These are phyloP conservation scores for Salpingoeca rosetta DNA, from an alignment of 78 protist genomes.

Conservation along the genomic window DNA sequence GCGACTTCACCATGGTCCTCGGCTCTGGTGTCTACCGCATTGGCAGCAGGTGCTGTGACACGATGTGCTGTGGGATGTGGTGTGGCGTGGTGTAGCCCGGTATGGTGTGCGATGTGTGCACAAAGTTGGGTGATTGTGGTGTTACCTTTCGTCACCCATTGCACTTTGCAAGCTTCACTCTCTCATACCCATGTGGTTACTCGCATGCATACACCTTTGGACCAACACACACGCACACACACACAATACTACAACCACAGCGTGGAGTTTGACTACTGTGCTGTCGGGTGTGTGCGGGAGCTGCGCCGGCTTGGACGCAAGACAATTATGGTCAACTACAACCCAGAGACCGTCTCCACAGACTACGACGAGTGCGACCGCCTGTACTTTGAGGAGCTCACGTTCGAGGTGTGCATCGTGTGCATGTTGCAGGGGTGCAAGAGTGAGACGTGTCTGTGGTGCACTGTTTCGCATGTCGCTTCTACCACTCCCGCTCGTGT, in stretches of 20 bases:
- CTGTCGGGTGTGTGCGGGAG: constrained; percentile 66
- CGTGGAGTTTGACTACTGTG: constrained; percentile 78
- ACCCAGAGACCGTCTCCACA: constrained; percentile 96
- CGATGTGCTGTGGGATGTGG: no score
- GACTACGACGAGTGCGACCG: constrained; percentile 87
- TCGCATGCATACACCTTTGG: no score
- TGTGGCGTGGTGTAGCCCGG: constrained; percentile 47
- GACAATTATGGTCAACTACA: constrained; percentile 91
- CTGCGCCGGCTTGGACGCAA: constrained; percentile 64
- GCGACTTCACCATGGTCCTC: constrained; percentile 49
- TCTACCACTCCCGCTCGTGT: no score
- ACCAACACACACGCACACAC: no score
- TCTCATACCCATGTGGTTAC: no score
- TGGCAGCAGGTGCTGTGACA: no score
- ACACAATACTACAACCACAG: no score
- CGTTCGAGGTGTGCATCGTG: constrained; percentile 83
- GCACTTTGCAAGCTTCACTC: no score
- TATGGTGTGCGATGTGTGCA: constrained; percentile 34
- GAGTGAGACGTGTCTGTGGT: no score
- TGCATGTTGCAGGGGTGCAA: no score
- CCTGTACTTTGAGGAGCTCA: constrained; percentile 82
- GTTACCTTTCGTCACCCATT: no score
- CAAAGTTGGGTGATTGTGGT: not conserved
- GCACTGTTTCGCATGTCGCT: no score
- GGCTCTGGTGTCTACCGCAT: constrained; percentile 93